These are phyloP conservation scores for Erucastrum elatum DNA, from an alignment of 345 rosid genomes.

Conservation along the genomic window DNA sequence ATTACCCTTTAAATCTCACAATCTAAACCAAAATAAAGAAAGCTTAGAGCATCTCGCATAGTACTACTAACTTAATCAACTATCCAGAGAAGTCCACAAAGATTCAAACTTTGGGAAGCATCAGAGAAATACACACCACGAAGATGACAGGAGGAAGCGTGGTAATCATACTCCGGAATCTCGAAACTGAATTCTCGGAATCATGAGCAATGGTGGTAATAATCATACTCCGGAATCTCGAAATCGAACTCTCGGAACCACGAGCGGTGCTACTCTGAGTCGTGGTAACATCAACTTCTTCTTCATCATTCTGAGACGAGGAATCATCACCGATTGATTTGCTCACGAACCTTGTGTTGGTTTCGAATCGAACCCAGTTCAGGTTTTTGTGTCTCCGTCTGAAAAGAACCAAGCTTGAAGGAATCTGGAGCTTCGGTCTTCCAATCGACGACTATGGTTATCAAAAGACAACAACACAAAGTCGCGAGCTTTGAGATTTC, in stretches of 20 bases:
- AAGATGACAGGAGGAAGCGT: slow-evolving; percentile 60
- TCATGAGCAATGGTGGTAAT: slow-evolving; percentile 22
- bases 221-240: slow-evolving; percentile 46
- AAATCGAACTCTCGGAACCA: slow-evolving; percentile 35
- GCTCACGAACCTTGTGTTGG: slow-evolving; percentile 24
- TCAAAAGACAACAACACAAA: neutral
- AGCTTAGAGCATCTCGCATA: neutral
- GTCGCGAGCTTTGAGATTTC: neutral
- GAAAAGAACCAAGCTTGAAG: slow-evolving; percentile 37
- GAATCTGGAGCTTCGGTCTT: slow-evolving; percentile 38
- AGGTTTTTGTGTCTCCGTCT: slow-evolving; percentile 29
- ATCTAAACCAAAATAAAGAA: neutral
- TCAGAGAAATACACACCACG: slow-evolving; percentile 45
- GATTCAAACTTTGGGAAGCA: slow-evolving; percentile 51
- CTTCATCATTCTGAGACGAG: slow-evolving; percentile 16
- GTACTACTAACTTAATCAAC: neutral
- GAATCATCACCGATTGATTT: slow-evolving; percentile 45
- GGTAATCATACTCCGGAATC: slow-evolving; percentile 44
- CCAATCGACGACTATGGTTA: slow-evolving; percentile 43
- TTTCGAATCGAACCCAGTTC: slow-evolving; percentile 25
- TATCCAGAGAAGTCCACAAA: neutral
- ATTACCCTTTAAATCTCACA: too few species aligned
- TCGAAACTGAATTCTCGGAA: slow-evolving; percentile 35
- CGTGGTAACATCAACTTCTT: slow-evolving; percentile 24
- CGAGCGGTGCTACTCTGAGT: neutral